A percentile compares a stretch with the other conserved stretches of the same genome.
Conservation (phyloP, 495 filamentous ascomycete species). For the Aspergillus ostianus region DNA sequence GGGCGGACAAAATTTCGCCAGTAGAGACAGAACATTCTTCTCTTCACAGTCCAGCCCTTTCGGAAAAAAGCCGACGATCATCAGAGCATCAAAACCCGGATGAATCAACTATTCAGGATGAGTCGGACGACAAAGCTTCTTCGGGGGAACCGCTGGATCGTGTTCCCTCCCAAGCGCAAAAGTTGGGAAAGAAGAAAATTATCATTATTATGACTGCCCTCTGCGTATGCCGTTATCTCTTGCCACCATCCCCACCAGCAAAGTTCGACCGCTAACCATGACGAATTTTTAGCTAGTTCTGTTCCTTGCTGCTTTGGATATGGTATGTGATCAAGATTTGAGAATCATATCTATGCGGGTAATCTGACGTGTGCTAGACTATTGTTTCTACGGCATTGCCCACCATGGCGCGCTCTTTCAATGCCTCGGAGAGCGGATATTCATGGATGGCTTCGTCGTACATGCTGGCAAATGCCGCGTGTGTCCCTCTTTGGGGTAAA, state of each 20-base stretch:
- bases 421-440: constrained; percentile 62
- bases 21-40: constrained; percentile 3
- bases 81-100: neutral
- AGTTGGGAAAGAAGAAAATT: constrained; percentile 49
- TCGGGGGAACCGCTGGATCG: constrained; percentile 32
- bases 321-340: constrained; percentile 31
- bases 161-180: constrained; percentile 38
- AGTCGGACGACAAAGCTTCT: constrained; percentile 20
- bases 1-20: constrained; percentile 11
- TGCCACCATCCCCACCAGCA: neutral
- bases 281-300: constrained; percentile 39
- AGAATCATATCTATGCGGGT: neutral
- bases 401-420: constrained; percentile 62
- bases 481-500: constrained; percentile 78
- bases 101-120: constrained; percentile 16
- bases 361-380: constrained; percentile 29
- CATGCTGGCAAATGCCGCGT: constrained; percentile 65
- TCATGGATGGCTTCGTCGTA: constrained; percentile 77
- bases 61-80: constrained; percentile 6
- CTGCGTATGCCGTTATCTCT: constrained; percentile 36
- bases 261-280: constrained; percentile 13
- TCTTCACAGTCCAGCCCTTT: constrained; percentile 1
- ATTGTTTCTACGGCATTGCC: constrained; percentile 57
- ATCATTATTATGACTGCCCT: constrained; percentile 50
- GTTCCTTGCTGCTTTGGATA: constrained; percentile 55